Evolutionary conservation across 208 protist species (phyloP).

Genomic region (Crithidia brevicula): DNA sequence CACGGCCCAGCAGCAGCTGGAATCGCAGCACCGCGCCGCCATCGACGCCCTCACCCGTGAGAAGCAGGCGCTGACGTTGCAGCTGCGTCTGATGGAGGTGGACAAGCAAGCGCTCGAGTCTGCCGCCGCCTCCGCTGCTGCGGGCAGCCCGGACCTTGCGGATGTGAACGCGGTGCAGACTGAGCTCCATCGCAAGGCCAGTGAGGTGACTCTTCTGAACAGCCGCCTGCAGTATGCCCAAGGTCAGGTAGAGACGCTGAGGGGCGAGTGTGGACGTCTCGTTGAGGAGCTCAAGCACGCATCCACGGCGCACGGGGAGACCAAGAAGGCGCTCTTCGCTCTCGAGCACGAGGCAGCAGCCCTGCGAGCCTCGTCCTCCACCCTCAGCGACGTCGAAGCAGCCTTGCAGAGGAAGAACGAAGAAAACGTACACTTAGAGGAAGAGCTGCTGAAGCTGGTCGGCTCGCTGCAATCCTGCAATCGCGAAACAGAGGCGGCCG

Average conservation of each 20-base stretch:
- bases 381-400: conserved; percentile 64
- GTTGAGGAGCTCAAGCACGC: conserved; percentile 64
- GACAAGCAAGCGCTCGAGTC: conserved; percentile 37
- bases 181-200: conserved; percentile 58
- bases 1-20: conserved; percentile 34
- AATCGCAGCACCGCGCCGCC: conserved; percentile 41
- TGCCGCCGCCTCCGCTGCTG: conserved; percentile 12
- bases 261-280: conserved; percentile 70
- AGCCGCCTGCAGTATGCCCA: conserved; percentile 70
- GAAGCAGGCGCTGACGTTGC: conserved; percentile 44
- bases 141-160: conserved; percentile 33
- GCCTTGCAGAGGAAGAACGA: conserved; percentile 60
- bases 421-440: conserved; percentile 59
- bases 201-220: conserved; percentile 60
- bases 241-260: conserved; percentile 69
- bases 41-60: conserved; percentile 56
- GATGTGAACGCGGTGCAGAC: conserved; percentile 51
- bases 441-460: conserved; percentile 69
- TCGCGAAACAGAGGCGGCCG: conserved; percentile 79
- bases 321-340: conserved; percentile 63
- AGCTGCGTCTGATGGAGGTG: conserved; percentile 43
- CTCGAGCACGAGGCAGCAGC: conserved; percentile 60
- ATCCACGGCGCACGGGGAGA: conserved; percentile 47
- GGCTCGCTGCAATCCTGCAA: conserved; percentile 74
- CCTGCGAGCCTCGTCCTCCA: conserved; percentile 51